Evolutionary conservation across 768 basidiomycete species (phyloP), one percentile per base, ranked within the genome.

Genomic region (Rhizopogon vulgaris): DNA sequence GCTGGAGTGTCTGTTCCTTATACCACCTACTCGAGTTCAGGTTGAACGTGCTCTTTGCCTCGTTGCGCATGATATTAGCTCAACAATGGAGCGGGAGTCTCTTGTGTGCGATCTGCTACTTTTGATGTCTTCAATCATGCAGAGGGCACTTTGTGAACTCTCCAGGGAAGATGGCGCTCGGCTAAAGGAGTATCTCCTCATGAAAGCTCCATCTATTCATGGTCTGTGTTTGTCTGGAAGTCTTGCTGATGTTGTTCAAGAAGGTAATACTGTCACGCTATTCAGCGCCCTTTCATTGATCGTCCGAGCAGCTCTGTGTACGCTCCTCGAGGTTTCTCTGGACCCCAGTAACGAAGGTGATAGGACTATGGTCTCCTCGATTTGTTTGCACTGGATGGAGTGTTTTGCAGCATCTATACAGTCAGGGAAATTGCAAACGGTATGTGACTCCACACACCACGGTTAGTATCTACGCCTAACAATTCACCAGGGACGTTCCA

Each of bases 381-480:
- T 79, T 17, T 69, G 72, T 41, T 56, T 56, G 3, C 63, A 75
- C 56, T 86, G 84, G 83, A 42, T 53, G 8, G 51, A 56, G 40
- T 22, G 18, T 34, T 46, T 46, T 6, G 17, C 4, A 18, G 30
- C 30, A 22, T 34, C 43, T 2, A 22, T 46, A 9, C 43, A 15
- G 14, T 34, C 43, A 34, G 43, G 43, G 15, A 18, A 14, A 46
- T 18, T 15, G 14, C 43, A 46, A 5, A 34, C 7, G 30, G 43
- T 46, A 22, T 9, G 43, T 22, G 14, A 46, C 4, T 22, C 17
- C 1, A 5, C 22, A 14, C 18, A 5, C 6, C 22, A 22, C 22
- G 3, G 22, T 22, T 12, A 46, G 4, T 22, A 22, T 22, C 9
- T 6, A 15, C 18, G 14, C 4, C 43, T 46, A 22, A 46, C 22